These are phyloP conservation scores for Aspergillus glaucus DNA, from an alignment of 2,329 filamentous ascomycete genomes.

Conservation along the genomic window DNA sequence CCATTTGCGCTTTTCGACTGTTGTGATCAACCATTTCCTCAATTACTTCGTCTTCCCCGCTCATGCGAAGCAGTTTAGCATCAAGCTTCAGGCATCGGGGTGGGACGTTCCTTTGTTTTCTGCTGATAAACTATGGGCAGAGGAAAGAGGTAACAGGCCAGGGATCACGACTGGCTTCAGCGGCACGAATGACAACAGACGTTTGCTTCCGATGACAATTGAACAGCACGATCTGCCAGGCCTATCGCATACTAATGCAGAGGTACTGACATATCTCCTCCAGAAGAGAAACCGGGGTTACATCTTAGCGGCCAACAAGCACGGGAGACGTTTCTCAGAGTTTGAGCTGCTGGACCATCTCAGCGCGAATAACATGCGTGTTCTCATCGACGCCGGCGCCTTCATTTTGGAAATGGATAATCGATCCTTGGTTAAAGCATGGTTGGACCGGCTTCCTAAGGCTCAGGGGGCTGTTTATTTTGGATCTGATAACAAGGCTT, in stretches of 20 bases:
- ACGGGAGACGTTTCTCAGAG: conserved; percentile 41
- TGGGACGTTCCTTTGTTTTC: conserved; percentile 58
- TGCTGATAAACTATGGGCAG: conserved; percentile 1
- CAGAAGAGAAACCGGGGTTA: conserved; percentile 48
- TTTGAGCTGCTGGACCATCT: conserved; percentile 41
- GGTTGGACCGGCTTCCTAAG: conserved; percentile 44
- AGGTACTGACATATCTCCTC: conserved; percentile 56
- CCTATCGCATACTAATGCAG: conserved; percentile 56
- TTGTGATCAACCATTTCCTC: conserved; percentile 55
- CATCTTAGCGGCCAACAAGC: conserved; percentile 22
- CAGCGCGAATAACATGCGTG: conserved; percentile 32
- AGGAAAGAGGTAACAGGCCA: conserved; percentile 8
- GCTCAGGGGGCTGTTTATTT: conserved; percentile 53
- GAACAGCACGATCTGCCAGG: conserved; percentile 53
- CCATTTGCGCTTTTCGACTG: conserved; percentile 43
- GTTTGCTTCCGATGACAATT: conserved; percentile 56
- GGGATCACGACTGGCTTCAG: conserved; percentile 60
- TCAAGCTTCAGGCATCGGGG: conserved; percentile 59
- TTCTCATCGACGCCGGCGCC: conserved; percentile 61
- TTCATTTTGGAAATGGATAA: conserved; percentile 59
- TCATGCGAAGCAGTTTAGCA: conserved; percentile 58
- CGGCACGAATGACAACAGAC: conserved; percentile 62
- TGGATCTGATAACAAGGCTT: conserved; percentile 39
- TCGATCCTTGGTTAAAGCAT: conserved; percentile 41
- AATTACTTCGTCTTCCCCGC: conserved; percentile 60